Evolutionary conservation across 257 asterid genomes (phyloP), one percentile per base, ranked within the genome.

Genomic region (Petunia axillaris): DNA sequence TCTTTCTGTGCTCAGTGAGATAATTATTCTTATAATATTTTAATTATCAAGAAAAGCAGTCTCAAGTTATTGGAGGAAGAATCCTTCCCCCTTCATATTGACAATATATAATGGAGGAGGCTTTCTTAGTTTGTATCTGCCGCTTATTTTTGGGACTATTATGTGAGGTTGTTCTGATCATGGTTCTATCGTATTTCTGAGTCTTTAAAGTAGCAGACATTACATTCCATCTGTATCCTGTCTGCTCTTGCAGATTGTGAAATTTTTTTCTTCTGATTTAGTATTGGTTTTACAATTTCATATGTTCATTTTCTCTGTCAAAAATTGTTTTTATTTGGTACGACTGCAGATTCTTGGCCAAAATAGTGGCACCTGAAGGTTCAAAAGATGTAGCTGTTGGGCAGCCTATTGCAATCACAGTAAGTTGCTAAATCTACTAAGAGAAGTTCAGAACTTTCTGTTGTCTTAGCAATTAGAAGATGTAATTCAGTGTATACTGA

Each of bases 351-450:
- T 96, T 79, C 89, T 84, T 96, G 89, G 99, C 99, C 80, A 96
- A 90, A 87, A 91, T 94, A 82, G 75, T 96, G 87, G 97, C 90
- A 76, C 97, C 98, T 75, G 99, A 93, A 83, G 98, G 99, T 81
- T 90, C 99, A 84, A 93, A 88, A 82, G 98, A 93, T 60, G 97
- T 96, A 70, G 90, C 93, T 78, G 99, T 94, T 80, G 99, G 99
- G 76, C 95, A 85, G 87, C 97, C 97, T 55, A 94, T 94, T 89
- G 97, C 93, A 80, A 89, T 96, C 82, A 94, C 98, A 68, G 99
- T 96, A 85, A 88, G 95, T 86, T 83, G 58, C 70, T 81, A 79
- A 44, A 50, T 62, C 59, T 10, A 50, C 78, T 50, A 46, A 35
- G 46, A 73, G 59, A 73, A 50, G 35, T 50, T 73, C 52, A 36